Percentiles rank a stretch among this genome's conserved stretches.
phyloP scores from a whole-genome alignment of 2,329 filamentous ascomycete genomes.

The Colletotrichum endophyticum region DNA sequence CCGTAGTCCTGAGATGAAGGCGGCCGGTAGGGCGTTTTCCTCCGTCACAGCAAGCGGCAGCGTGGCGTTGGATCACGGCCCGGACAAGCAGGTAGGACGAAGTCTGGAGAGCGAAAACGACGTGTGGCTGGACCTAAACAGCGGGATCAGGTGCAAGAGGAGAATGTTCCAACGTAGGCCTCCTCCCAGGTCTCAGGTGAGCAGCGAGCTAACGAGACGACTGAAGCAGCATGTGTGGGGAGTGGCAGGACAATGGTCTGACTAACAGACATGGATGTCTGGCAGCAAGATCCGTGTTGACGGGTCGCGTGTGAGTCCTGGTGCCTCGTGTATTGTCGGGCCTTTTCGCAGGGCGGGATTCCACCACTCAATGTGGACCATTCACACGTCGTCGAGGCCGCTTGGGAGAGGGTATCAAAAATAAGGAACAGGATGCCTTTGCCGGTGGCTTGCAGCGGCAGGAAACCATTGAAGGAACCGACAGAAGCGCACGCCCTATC shows the following conservation, averaged over 20 bases:
- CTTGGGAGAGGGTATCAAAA: background rate
- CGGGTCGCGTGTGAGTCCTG: slow-evolving; percentile 3
- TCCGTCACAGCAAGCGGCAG: background rate
- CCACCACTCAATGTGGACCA: background rate
- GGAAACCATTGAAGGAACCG: background rate
- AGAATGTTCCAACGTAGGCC: background rate
- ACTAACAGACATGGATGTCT: background rate
- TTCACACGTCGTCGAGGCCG: background rate
- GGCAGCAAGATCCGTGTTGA: background rate
- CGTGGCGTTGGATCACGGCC: slow-evolving; percentile 14
- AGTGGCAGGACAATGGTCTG: background rate
- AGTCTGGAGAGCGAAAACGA: background rate
- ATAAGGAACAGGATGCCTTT: background rate
- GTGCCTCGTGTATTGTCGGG: background rate
- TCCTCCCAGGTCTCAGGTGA: background rate
- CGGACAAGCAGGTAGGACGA: background rate
- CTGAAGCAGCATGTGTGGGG: background rate
- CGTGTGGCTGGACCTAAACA: background rate
- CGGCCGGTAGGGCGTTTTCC: background rate
- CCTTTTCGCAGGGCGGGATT: background rate
- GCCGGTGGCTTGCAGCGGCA: slow-evolving; percentile 1
- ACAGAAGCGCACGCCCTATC: background rate
- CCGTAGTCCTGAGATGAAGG: background rate
- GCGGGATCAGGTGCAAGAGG: background rate
- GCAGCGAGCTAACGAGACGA: background rate